Percentiles rank a stretch among this genome's conserved stretches.
Evolutionary conservation across 441 rosid genomes (phyloP).

Genomic region (Pelargonium fulgidum): DNA sequence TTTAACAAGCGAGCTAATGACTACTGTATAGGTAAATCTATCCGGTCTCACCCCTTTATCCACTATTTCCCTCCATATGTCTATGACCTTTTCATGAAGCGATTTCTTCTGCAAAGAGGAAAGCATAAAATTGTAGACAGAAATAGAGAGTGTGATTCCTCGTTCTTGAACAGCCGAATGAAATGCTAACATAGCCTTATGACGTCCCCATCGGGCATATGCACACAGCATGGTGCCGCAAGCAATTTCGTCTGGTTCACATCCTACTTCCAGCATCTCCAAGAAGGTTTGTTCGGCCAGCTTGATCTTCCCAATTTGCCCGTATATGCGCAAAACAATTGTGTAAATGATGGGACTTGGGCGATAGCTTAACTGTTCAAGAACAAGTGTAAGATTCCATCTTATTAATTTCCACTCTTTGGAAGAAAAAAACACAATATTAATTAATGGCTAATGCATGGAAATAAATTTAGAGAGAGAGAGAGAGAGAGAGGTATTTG

Average conservation of each 20-base stretch:
- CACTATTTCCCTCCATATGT: constrained; percentile 68
- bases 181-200: constrained; percentile 69
- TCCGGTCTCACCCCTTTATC: constrained; percentile 48
- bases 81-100: constrained; percentile 53
- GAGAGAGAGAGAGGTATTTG: too few relatives aligned
- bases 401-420: constrained; percentile 24
- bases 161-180: constrained; percentile 70
- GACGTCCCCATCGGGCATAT: constrained; percentile 93
- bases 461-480: neutral
- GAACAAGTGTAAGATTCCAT: constrained; percentile 38
- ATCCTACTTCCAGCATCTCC: constrained; percentile 88
- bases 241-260: constrained; percentile 89
- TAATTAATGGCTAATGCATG: neutral
- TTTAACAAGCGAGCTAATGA: constrained; percentile 66
- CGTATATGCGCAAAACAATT: constrained; percentile 64
- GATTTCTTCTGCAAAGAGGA: constrained; percentile 89
- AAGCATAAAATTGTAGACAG: constrained; percentile 86
- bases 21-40: constrained; percentile 68
- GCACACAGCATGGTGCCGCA: constrained; percentile 91
- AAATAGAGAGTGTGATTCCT: constrained; percentile 39
- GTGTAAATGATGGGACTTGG: constrained; percentile 75
- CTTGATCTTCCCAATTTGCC: constrained; percentile 82
- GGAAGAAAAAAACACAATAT: neutral
- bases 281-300: constrained; percentile 75
- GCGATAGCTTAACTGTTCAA: constrained; percentile 69